Evolutionary conservation across 2,329 filamentous ascomycete genomes (phyloP).

Genomic region (Neodidymelliopsis sp.): DNA sequence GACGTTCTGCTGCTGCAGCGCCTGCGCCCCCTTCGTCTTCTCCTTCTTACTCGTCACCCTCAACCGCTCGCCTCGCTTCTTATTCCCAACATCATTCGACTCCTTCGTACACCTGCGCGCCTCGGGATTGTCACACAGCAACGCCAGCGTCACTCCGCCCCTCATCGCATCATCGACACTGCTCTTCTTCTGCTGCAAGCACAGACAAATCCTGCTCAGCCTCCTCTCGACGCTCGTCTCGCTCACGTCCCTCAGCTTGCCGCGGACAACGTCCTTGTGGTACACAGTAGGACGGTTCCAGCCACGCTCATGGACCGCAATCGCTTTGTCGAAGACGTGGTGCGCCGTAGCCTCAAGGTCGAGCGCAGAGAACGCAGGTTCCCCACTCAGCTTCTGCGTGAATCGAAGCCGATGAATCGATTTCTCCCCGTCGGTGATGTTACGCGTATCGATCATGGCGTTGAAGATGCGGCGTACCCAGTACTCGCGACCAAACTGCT

Average conservation of each 20-base stretch:
- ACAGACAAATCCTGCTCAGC: conserved; percentile 29
- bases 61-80: conserved; percentile 23
- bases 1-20: background rate
- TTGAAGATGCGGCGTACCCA: conserved; percentile 44
- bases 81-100: conserved; percentile 36
- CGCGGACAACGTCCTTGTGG: conserved; percentile 35
- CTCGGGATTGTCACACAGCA: conserved; percentile 37
- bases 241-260: conserved; percentile 28
- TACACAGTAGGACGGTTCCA: conserved; percentile 30
- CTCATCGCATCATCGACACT: conserved; percentile 36
- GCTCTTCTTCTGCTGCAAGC: conserved; percentile 34
- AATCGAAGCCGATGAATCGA: conserved; percentile 34
- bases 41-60: conserved; percentile 4
- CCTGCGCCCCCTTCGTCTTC: background rate
- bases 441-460: conserved; percentile 35
- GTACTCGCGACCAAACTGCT: conserved; percentile 32
- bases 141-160: conserved; percentile 32
- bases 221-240: conserved; percentile 29
- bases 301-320: conserved; percentile 37
- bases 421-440: conserved; percentile 23
- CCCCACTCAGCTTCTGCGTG: background rate
- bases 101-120: conserved; percentile 29
- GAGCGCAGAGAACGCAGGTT: conserved; percentile 6
- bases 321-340: conserved; percentile 36
- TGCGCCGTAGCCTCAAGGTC: conserved; percentile 43